These are phyloP conservation scores for Diplodia sapinea DNA, from an alignment of 2,329 filamentous ascomycete species.

Conservation along the genomic window DNA sequence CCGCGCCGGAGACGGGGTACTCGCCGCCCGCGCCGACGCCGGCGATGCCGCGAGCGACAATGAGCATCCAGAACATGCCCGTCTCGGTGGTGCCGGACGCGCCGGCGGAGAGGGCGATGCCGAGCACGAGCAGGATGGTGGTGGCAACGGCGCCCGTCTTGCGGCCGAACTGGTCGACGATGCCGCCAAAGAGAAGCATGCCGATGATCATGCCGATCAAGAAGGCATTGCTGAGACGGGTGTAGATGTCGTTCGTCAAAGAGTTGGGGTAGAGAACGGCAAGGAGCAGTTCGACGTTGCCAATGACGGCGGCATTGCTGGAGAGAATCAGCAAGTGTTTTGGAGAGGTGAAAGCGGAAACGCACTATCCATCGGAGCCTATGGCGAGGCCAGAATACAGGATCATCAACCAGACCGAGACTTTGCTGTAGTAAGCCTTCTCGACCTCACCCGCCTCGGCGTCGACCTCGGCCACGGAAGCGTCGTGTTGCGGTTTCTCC, in stretches of 20 bases:
- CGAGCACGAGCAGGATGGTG: constrained; percentile 42
- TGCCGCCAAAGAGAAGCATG: constrained; percentile 44
- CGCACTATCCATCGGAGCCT: constrained; percentile 43
- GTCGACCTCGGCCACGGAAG: constrained; percentile 11
- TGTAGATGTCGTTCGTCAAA: constrained; percentile 39
- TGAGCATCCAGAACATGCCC: constrained; percentile 52
- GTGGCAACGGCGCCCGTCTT: constrained; percentile 45
- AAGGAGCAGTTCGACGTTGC: constrained; percentile 43
- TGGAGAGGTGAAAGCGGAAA: neutral
- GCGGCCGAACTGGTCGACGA: constrained; percentile 44
- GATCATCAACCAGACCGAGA: constrained; percentile 39
- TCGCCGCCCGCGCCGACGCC: constrained; percentile 55
- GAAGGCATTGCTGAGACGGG: constrained; percentile 45
- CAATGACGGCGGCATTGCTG: constrained; percentile 44
- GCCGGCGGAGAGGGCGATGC: constrained; percentile 42
- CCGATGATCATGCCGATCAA: constrained; percentile 45
- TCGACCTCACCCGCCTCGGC: constrained; percentile 2
- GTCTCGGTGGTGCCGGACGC: constrained; percentile 39
- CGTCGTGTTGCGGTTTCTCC: neutral
- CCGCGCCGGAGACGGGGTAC: constrained; percentile 58
- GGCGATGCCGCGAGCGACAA: constrained; percentile 53
- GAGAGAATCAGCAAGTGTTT: constrained; percentile 1
- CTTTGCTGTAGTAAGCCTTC: constrained; percentile 17
- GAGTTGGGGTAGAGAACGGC: constrained; percentile 43
- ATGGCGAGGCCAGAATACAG: constrained; percentile 46